Percentiles rank a stretch among this genome's conserved stretches.
These are phyloP conservation scores for Kwoniella dejecticola DNA, from an alignment of 768 basidiomycete species.

Conservation along the genomic window DNA sequence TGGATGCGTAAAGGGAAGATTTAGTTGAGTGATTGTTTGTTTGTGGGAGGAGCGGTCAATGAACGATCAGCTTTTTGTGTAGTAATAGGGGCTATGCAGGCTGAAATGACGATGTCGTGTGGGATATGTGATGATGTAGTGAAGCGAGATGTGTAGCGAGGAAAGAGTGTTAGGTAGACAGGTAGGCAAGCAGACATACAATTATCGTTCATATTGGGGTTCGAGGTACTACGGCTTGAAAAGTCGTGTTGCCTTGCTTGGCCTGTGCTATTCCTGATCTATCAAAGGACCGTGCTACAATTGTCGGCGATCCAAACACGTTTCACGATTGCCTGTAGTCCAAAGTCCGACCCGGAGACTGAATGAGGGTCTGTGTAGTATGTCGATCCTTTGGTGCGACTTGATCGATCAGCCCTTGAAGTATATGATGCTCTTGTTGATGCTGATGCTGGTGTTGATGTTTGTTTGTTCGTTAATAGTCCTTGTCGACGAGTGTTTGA, in stretches of 20 bases:
- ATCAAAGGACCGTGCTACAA: constrained; percentile 4
- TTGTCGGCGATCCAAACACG: background rate
- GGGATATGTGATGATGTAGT: background rate
- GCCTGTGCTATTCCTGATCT: background rate
- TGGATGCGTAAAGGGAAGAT: background rate
- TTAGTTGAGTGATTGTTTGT: background rate
- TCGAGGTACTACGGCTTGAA: background rate
- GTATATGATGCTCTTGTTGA: too few species aligned
- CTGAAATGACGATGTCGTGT: background rate
- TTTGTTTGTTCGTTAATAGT: too few species aligned
- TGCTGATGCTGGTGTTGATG: too few species aligned
- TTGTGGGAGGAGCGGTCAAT: too few species aligned
- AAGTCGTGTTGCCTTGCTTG: background rate
- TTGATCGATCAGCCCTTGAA: too few species aligned
- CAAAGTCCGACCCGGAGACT: background rate
- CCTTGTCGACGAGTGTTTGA: too few species aligned
- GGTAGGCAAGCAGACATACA: background rate
- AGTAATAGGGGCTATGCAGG: too few species aligned
- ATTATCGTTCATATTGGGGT: background rate
- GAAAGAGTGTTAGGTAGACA: background rate
- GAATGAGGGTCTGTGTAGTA: background rate
- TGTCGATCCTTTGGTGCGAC: constrained; percentile 6
- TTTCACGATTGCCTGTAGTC: background rate
- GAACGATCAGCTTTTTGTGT: too few species aligned
- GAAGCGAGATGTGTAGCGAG: background rate